Conservation (phyloP, 306 rosid species). For the Datisca glomerata region DNA sequence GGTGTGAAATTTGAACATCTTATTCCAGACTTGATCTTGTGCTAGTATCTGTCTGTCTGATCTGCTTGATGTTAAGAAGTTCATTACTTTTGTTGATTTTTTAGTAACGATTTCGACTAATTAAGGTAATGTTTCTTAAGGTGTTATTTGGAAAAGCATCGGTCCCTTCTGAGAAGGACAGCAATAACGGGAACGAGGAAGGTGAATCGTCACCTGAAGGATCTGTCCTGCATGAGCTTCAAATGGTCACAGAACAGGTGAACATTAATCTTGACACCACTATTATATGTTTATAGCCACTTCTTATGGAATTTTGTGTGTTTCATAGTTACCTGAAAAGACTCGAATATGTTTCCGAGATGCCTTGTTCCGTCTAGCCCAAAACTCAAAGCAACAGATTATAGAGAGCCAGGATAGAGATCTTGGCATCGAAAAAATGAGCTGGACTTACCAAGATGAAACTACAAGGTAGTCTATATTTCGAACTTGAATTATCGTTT, state of each 20-base stretch:
- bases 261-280: background rate
- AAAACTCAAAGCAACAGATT: conserved; percentile 24
- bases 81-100: too few relatives aligned
- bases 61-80: too few relatives aligned
- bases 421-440: conserved; percentile 11
- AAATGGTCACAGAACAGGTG: conserved; percentile 49
- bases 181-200: conserved; percentile 10
- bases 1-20: too few relatives aligned
- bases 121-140: conserved; percentile 12
- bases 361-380: conserved; percentile 69
- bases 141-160: conserved; percentile 4
- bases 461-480: conserved; percentile 26
- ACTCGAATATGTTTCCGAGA: conserved; percentile 64
- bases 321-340: conserved; percentile 49
- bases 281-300: too few relatives aligned
- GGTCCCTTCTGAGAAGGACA: conserved; percentile 23
- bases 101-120: too few relatives aligned
- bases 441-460: conserved; percentile 16
- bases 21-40: too few relatives aligned
- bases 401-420: too few relatives aligned
- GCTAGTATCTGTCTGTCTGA: too few relatives aligned
- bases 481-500: background rate
- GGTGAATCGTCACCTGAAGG: conserved; percentile 39
- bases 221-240: conserved; percentile 46
- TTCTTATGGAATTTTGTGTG: too few relatives aligned